Evolutionary conservation across 2,329 filamentous ascomycete genomes (phyloP), one percentile per base, ranked within the genome.

Genomic region (Calonectria pauciramosa): DNA sequence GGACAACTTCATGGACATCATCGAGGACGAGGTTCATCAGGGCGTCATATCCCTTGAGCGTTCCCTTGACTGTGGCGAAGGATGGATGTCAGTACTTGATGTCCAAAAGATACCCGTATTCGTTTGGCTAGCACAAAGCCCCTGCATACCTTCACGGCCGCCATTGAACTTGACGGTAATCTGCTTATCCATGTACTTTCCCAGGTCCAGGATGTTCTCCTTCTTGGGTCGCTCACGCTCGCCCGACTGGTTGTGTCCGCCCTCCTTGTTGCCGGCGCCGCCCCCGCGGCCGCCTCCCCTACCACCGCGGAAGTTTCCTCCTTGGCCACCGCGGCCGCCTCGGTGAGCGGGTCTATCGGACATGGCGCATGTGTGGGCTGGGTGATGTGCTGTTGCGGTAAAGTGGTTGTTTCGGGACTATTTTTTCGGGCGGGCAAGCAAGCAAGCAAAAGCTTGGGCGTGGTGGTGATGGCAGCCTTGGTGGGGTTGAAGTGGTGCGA

Each of bases 11-110:
- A 84, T 97, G 93, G 68, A 98, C 96, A 80, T 99, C 95, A 82
- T 99, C 97, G 71, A 99, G 89, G 32, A 99, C 97, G 76, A 99
- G 90, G 85, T 99, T 99, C 96, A 99, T 99, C 75, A 99, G 90
- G 81, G 97, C 96, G 84, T 99, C 97, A 85, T 96, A 99, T 76
- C 97, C 97, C 86, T 99, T 99, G 52, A 99, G 89, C 1, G 92
- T 95, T 68, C 97, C 97, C 66, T 93, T 93, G 71, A 98, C 96
- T 98, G 82, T 38, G 49, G 30, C 13, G 23, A 8, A 10, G 49
- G 26, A 30, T 20, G 13, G 5, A 56, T 18, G 63, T 81, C 67
- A 80, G 78, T 64, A 60, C 18, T 16, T 30, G 13, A 52, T 52
- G 20, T 26, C 26, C 30, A 38, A 20, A 20, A 11, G 10, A 44